phyloP scores from a whole-genome alignment of 495 filamentous ascomycete genomes.

The Talaromyces thailandensis region DNA sequence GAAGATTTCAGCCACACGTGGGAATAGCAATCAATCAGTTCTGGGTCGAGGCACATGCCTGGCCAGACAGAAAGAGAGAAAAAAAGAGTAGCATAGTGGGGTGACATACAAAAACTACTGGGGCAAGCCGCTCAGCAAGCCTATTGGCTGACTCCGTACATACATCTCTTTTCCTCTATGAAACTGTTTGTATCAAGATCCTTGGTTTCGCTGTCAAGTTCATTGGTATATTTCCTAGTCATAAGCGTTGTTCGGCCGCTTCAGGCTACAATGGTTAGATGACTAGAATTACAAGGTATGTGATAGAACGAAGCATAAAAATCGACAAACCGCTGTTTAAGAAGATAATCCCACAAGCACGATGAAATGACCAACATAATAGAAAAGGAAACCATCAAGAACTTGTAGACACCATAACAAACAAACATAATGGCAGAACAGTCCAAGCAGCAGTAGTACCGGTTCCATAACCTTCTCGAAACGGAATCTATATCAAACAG shows the following conservation, averaged over 20 bases:
- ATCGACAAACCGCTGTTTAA: conserved; percentile 1
- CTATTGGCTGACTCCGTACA: neutral
- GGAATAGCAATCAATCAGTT: neutral
- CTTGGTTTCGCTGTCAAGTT: neutral
- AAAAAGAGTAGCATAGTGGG: neutral
- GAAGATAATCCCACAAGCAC: conserved; percentile 12
- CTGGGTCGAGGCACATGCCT: neutral
- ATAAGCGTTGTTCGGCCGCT: neutral
- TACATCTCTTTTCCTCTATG: too few relatives aligned
- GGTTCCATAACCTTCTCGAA: neutral
- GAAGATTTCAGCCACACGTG: neutral
- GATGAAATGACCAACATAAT: conserved; percentile 5
- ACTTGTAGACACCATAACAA: conserved; percentile 3
- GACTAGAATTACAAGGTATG: conserved; percentile 8
- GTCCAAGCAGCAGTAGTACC: neutral
- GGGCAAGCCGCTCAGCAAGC: neutral
- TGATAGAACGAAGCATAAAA: conserved; percentile 6
- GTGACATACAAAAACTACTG: neutral
- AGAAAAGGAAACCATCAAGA: neutral
- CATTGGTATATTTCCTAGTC: neutral
- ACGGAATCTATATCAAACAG: neutral
- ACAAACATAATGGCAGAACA: conserved; percentile 1
- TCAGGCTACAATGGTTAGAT: conserved; percentile 10
- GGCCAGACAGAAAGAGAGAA: neutral
- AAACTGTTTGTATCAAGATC: neutral